Evolutionary conservation across 768 basidiomycete genomes (phyloP).

Genomic region (Paxillus ammoniavirescens): DNA sequence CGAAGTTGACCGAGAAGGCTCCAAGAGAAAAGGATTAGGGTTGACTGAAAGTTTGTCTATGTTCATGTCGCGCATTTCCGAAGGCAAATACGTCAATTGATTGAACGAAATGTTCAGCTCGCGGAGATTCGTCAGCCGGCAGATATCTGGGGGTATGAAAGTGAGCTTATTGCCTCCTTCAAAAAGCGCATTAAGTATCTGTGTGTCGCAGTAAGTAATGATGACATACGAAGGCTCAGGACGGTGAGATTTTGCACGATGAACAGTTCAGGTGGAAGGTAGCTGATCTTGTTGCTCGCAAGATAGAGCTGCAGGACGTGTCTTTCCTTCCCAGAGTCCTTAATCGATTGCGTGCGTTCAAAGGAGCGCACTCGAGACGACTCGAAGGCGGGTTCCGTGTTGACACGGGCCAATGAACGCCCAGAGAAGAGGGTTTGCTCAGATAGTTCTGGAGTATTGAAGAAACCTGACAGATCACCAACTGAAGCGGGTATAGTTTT

Average conservation of each 20-base stretch:
- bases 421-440: constrained; percentile 26
- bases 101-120: constrained; percentile 66
- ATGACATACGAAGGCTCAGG: constrained; percentile 58
- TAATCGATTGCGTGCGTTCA: constrained; percentile 26
- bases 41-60: constrained; percentile 46
- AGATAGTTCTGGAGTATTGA: constrained; percentile 38
- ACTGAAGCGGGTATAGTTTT: constrained; percentile 50
- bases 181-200: neutral
- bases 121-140: constrained; percentile 47
- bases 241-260: constrained; percentile 55
- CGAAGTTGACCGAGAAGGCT: constrained; percentile 26
- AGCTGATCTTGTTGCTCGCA: constrained; percentile 49
- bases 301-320: constrained; percentile 59
- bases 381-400: constrained; percentile 33
- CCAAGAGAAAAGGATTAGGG: constrained; percentile 58
- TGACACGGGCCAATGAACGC: constrained; percentile 34
- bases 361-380: constrained; percentile 22
- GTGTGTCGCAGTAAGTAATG: neutral
- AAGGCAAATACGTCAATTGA: constrained; percentile 55
- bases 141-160: constrained; percentile 63
- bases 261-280: constrained; percentile 59
- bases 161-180: constrained; percentile 58
- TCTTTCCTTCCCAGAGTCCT: constrained; percentile 38
- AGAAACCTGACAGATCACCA: constrained; percentile 45
- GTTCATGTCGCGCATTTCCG: constrained; percentile 62